These are phyloP conservation scores for Scenedesmus sp. DNA, from an alignment of 163 green algal genomes.

Conservation along the genomic window DNA sequence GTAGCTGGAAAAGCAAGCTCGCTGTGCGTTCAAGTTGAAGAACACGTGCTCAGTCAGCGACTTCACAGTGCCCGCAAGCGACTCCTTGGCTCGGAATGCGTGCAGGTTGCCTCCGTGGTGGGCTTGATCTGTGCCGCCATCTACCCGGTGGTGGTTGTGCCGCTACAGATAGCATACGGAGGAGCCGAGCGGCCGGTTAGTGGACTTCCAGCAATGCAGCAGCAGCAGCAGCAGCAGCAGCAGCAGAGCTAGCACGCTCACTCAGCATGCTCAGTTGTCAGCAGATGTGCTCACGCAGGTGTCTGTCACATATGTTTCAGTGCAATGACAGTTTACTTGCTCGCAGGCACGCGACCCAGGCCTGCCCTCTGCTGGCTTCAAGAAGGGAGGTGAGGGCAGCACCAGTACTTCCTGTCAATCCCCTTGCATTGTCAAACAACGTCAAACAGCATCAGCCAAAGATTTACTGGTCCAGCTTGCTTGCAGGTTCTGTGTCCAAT, in stretches of 20 bases:
- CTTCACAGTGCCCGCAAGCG: neutral
- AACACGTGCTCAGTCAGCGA: neutral
- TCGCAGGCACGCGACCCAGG: constrained; percentile 30
- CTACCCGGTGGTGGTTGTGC: constrained; percentile 56
- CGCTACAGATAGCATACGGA: constrained; percentile 53
- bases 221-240: neutral
- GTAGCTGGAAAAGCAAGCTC: constrained; percentile 34
- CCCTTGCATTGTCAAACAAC: too few relatives aligned
- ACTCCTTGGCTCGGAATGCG: neutral
- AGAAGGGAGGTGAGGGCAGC: constrained; percentile 53
- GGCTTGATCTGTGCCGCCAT: constrained; percentile 53
- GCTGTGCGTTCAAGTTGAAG: neutral
- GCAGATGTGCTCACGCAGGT: neutral
- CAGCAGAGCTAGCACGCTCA: neutral
- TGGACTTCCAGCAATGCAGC: too few relatives aligned
- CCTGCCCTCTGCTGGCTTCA: constrained; percentile 48
- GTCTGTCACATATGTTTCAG: neutral
- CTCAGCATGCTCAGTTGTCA: neutral
- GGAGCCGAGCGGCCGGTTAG: constrained; percentile 26
- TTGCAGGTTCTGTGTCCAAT: constrained; percentile 6
- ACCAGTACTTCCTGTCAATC: too few relatives aligned
- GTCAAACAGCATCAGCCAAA: neutral
- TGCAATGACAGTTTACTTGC: neutral
- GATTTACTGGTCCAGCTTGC: neutral
- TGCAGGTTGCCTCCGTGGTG: constrained; percentile 56